Evolutionary conservation across 2,329 filamentous ascomycete species (phyloP).

Genomic region (Dactylellina sp.): DNA sequence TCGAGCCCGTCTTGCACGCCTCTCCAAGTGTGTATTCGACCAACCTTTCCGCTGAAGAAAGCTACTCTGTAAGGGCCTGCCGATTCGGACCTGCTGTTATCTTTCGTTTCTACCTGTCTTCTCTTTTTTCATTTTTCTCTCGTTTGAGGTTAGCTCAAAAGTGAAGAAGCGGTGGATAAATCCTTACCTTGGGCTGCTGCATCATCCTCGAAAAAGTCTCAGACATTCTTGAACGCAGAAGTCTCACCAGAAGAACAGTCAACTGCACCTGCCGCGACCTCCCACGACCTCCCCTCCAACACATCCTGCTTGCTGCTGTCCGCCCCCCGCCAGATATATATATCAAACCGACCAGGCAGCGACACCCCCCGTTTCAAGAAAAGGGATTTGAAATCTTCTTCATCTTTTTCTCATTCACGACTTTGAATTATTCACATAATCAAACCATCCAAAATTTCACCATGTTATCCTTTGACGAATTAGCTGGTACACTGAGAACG

Average conservation of each 20-base stretch:
- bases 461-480: constrained; percentile 52
- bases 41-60: constrained; percentile 29
- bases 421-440: background rate
- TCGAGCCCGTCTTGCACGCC: constrained; percentile 24
- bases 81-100: constrained; percentile 25
- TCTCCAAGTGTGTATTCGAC: constrained; percentile 2
- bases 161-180: constrained; percentile 23
- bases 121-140: constrained; percentile 12
- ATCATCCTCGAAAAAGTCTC: constrained; percentile 5
- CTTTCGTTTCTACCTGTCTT: constrained; percentile 30
- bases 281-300: constrained; percentile 12
- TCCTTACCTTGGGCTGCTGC: background rate
- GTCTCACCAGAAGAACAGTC: constrained; percentile 10
- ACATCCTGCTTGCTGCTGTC: constrained; percentile 7
- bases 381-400: background rate
- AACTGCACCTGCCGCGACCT: no score
- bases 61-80: constrained; percentile 19
- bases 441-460: constrained; percentile 3
- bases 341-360: constrained; percentile 1
- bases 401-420: background rate
- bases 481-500: constrained; percentile 47
- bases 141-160: constrained; percentile 11
- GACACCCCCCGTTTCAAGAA: background rate
- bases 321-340: background rate
- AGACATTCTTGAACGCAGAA: constrained; percentile 10